Conservation (phyloP, 2,329 filamentous ascomycete species). For the Fusarium nygamai region DNA sequence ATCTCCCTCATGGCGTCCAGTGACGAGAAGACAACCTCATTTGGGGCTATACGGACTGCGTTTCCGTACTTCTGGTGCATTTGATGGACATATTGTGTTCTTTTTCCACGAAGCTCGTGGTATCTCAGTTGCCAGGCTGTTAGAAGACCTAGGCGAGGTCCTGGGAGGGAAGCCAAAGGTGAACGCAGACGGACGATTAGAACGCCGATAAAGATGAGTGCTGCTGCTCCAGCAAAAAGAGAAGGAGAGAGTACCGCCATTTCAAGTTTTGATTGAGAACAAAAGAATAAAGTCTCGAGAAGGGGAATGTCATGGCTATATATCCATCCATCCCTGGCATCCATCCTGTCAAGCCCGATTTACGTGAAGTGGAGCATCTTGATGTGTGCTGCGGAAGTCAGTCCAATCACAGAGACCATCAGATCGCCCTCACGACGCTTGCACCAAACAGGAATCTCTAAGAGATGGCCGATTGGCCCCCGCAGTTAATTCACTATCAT, state of each 20-base stretch:
- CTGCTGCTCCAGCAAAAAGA: not conserved
- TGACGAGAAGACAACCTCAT: conserved; percentile 26
- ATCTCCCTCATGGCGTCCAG: conserved; percentile 28
- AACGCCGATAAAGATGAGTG: not conserved
- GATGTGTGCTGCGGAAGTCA: too few relatives aligned
- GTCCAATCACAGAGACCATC: conserved; percentile 4
- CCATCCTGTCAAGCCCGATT: not conserved
- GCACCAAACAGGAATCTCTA: conserved; percentile 25
- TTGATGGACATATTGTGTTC: conserved; percentile 12
- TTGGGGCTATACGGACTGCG: conserved; percentile 19
- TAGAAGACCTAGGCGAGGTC: conserved; percentile 11
- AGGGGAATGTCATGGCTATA: not conserved
- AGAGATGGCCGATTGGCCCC: conserved; percentile 19
- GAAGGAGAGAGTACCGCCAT: conserved; percentile 1
- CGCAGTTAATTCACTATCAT: not conserved
- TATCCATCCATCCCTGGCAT: not conserved
- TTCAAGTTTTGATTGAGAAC: fast-evolving
- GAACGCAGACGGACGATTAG: conserved; percentile 1
- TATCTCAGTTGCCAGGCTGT: conserved; percentile 14
- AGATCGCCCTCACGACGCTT: not conserved
- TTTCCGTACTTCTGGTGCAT: conserved; percentile 17
- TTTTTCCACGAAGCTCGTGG: conserved; percentile 21
- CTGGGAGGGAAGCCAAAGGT: conserved; percentile 15
- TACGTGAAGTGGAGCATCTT: not conserved
- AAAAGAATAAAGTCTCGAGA: not conserved